Base-by-base conservation (phyloP, 2,329 filamentous ascomycete genomes). In the Cordyceps cicadae region DNA sequence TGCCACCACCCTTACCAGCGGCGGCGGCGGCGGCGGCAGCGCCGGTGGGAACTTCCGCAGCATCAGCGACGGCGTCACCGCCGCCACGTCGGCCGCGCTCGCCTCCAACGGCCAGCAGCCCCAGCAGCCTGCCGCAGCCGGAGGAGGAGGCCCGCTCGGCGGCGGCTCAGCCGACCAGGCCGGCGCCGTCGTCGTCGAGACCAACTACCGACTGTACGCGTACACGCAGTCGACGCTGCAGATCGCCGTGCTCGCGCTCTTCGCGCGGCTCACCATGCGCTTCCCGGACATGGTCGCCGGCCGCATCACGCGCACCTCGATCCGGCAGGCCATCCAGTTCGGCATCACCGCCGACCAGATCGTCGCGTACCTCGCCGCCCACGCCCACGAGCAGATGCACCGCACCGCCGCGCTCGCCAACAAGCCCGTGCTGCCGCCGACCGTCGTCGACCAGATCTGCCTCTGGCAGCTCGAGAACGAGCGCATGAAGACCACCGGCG, bases 381-480 rank as follows among this genome's bases (percentile, higher is more conserved):
- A 99, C 75, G 94, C 94, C 0, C 94, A 99, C 75, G 92, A 95
- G 50, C 90, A 97, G 73, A 91, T 99, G 84, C 87, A 88, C 67
- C 87, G 88, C 64, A 80, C 83, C 49, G 82, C 84, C 6, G 76
- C 79, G 29, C 66, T 79, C 53, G 68, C 82, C 63, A 82, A 82
- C 68, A 80, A 80, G 63, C 89, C 92, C 1, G 84, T 96, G 17
- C 81, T 99, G 2, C 94, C 95, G 1, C 92, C 94, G 0, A 97
- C 95, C 0, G 94, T 99, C 17, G 90, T 97, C 64, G 94, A 99
- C 74, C 94, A 99, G 78, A 97, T 99, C 68, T 84, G 92, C 2
- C 84, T 99, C 21, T 99, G 94, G 94, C 93, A 99, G 77, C 86
- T 97, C 57, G 94, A 99, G 74, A 92, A 93, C 65, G 94, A 99